A percentile compares a stretch with the other conserved stretches of the same genome.
Conservation (phyloP, 2,329 filamentous ascomycete species). For the Ascochyta rabiei region DNA sequence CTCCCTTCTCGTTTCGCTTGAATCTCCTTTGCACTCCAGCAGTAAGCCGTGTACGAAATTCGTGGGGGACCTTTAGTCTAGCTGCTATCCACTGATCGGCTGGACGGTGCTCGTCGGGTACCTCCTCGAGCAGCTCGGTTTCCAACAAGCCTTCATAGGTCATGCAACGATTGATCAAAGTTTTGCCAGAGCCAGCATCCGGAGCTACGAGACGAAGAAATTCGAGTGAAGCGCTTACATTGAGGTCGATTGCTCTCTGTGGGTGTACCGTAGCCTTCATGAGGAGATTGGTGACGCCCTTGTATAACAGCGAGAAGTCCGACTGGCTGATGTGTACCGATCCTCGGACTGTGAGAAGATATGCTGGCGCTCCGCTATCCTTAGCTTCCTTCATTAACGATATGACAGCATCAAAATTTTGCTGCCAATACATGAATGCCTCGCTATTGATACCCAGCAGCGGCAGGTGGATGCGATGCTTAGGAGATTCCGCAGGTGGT, state of each 20-base stretch:
- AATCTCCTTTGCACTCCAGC: slow-evolving; percentile 51
- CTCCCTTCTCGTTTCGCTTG: slow-evolving; percentile 46
- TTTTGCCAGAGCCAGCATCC: slow-evolving; percentile 41
- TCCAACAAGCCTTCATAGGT: slow-evolving; percentile 60
- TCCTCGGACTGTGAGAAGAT: slow-evolving; percentile 58
- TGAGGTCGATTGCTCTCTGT: slow-evolving; percentile 66
- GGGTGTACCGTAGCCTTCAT: slow-evolving; percentile 70
- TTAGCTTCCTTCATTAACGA: slow-evolving; percentile 63
- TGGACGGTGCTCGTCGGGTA: slow-evolving; percentile 61
- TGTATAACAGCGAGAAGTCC: slow-evolving; percentile 70
- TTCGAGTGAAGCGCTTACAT: slow-evolving; percentile 66
- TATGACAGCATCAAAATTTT: slow-evolving; percentile 65
- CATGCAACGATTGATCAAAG: slow-evolving; percentile 58
- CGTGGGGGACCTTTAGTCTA: slow-evolving; percentile 63
- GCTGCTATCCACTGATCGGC: slow-evolving; percentile 64
- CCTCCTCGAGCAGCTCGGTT: slow-evolving; percentile 52
- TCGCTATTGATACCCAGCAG: slow-evolving; percentile 70
- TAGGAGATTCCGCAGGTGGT: slow-evolving; percentile 50
- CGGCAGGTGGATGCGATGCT: slow-evolving; percentile 59
- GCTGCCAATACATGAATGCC: slow-evolving; percentile 73
- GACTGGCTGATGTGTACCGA: slow-evolving; percentile 70
- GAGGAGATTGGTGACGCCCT: slow-evolving; percentile 61
- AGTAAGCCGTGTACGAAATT: slow-evolving; percentile 59
- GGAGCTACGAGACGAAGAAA: slow-evolving; percentile 62
- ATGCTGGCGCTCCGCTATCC: slow-evolving; percentile 54